Base-by-base conservation (phyloP, 495 filamentous ascomycete genomes). In the Trichoderma virens region DNA sequence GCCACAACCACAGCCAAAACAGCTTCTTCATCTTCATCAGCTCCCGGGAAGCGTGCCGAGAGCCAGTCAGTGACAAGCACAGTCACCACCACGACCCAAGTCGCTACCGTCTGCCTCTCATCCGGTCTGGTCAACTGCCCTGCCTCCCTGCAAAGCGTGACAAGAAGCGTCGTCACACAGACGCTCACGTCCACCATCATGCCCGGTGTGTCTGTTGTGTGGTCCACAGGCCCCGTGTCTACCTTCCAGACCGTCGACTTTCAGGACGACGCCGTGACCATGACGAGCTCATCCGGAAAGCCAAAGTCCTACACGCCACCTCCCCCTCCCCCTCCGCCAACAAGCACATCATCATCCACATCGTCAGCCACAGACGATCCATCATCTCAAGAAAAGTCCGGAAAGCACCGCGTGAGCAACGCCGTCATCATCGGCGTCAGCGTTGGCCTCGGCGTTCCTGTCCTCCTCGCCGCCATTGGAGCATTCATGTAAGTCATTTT, bases 91-190 rank as follows among this genome's bases (percentile, higher is more conserved):
- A 71, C 71, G 16, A 71, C 69, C 45, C 65, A 71, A 13, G 70
- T 71, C 0, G 78, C 75, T 62, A 79, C 76, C 0, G 80, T 71
- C 20, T 84, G 80, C 64, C 32, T 71, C 8, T 74, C 73, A 14
- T 67, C 74, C 0, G 77, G 76, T 18, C 45, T 80, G 13, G 62
- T 78, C 61, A 76, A 78, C 67, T 85, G 82, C 64, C 81, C 82
- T 0, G 72, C 61, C 14, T 77, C 76, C 4, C 69, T 77, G 20
- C 81, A 82, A 61, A 74, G 68, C 14, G 79, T 79, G 2, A 69
- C 70, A 0, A 73, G 69, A 11, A 65, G 70, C 2, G 73, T 56
- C 0, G 2, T 56, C 2, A 28, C 51, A 56, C 28, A 70, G 13
- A 71, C 70, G 2, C 70, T 68, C 2, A 65, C 70, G 14, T 78